Evolutionary conservation across 306 rosid genomes (phyloP), one percentile per base, ranked within the genome.

Genomic region (Sphenostylis stenocarpa): DNA sequence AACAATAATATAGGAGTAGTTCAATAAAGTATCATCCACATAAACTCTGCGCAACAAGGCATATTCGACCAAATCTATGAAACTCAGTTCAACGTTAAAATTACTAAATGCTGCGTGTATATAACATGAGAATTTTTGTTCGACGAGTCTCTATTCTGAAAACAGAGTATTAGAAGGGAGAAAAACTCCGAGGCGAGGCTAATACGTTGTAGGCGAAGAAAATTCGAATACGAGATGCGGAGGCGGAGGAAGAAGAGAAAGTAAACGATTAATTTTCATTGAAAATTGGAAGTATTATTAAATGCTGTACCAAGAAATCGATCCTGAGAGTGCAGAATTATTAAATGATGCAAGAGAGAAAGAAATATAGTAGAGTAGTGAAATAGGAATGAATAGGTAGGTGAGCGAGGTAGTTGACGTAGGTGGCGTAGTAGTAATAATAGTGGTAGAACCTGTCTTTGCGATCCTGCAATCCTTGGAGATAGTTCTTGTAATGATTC

Each of bases 391-490:
- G 57, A 9, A 29, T n/a, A 77, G 75, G 49, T 67, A 23, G 20
- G 17, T 68, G 19, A 24, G 23, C 0, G 24, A 65, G 39, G 26
- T 61, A 15, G 41, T 13, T 58, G n/a, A 58, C 13, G 66, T 1
- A 28, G 41, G 66, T 16, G 16, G 67, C 67, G 67, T 16, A 57
- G 4, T 23, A 41, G 3, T 38, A 38, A 13, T 38, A 29, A 3
- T 29, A 29, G 33, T 29, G 12, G 15, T 12, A 12, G 20, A 14
- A 92, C 99, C 99, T 91, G 69, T 96, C 99, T 72, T 86, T 91
- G 77, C 99, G 99, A 86, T 96, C 99, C 81, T 96, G 99, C 69
- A 96, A 83, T 26, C 91, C 96, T 85, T 96, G 97, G 23, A 96
- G 92, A 85, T 96, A 76, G 61, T 96, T 96, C 88, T 92, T 96